Conservation (phyloP, 2,329 filamentous ascomycete species). For the Claviceps cyperi region DNA sequence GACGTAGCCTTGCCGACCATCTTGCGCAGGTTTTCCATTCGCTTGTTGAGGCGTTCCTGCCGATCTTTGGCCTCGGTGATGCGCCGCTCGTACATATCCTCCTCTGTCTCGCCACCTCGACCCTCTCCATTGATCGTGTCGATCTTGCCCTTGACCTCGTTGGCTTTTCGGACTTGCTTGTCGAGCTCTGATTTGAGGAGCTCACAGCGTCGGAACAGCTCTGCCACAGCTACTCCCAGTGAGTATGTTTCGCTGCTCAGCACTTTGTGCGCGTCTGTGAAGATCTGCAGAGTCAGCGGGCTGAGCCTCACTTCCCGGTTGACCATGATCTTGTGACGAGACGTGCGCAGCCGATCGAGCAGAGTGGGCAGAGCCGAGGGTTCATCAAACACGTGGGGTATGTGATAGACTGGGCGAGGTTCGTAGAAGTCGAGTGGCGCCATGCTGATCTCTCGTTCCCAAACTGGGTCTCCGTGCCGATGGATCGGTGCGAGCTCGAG, state of each 20-base stretch:
- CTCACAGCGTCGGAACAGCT: slow-evolving; percentile 58
- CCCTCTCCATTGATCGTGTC: slow-evolving; percentile 42
- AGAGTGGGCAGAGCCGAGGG: slow-evolving; percentile 40
- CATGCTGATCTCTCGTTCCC: slow-evolving; percentile 27
- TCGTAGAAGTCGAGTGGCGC: slow-evolving; percentile 39
- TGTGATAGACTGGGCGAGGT: slow-evolving; percentile 52
- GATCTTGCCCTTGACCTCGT: slow-evolving; percentile 50
- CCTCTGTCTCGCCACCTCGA: slow-evolving; percentile 35
- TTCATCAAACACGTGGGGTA: slow-evolving; percentile 45
- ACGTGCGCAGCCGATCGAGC: slow-evolving; percentile 41
- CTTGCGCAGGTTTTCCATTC: slow-evolving; percentile 44
- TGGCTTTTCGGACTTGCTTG: slow-evolving; percentile 51
- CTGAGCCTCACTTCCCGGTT: slow-evolving; percentile 57
- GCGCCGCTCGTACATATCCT: slow-evolving; percentile 43
- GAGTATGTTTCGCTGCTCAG: slow-evolving; percentile 55
- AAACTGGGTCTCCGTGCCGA: slow-evolving; percentile 27
- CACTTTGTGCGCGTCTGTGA: slow-evolving; percentile 59
- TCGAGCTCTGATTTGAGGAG: slow-evolving; percentile 52
- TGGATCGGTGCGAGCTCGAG: slow-evolving; percentile 28
- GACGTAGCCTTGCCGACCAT: slow-evolving; percentile 26
- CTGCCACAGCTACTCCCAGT: slow-evolving; percentile 54
- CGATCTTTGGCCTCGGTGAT: slow-evolving; percentile 38
- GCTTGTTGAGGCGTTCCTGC: slow-evolving; percentile 40
- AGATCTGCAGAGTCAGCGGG: slow-evolving; percentile 53
- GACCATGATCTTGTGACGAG: slow-evolving; percentile 44